A percentile compares a stretch with the other conserved stretches of the same genome.
phyloP scores from a whole-genome alignment of 805 yeast genomes.

The Monosporozyma yasuniensis region DNA sequence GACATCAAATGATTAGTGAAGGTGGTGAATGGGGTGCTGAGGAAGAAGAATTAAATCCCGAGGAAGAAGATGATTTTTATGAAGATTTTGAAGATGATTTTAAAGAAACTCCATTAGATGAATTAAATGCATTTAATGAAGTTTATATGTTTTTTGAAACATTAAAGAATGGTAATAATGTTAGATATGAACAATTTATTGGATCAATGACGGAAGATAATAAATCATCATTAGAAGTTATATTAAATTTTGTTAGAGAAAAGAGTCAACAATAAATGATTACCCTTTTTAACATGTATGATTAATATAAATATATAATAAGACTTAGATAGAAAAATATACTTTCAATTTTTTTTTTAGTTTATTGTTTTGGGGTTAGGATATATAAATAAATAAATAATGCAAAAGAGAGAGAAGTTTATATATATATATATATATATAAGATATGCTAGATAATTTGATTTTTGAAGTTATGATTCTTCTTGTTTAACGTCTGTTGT shows the following conservation, averaged over 20 bases:
- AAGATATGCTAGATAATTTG: no score
- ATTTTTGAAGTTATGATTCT: no score
- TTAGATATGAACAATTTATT: slow-evolving; percentile 35
- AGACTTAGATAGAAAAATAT: no score
- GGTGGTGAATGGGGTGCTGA: slow-evolving; percentile 35
- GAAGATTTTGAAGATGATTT: slow-evolving; percentile 65
- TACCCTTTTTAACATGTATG: no score
- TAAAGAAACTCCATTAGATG: slow-evolving; percentile 71
- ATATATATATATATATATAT: no score
- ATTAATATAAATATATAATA: no score
- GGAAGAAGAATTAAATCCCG: slow-evolving; percentile 20
- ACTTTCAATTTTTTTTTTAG: no score
- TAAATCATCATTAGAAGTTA: slow-evolving; percentile 23
- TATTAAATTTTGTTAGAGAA: slow-evolving; percentile 25
- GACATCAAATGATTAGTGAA: slow-evolving; percentile 51
- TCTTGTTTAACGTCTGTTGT: background rate
- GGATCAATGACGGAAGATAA: slow-evolving; percentile 26
- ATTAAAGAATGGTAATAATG: slow-evolving; percentile 39
- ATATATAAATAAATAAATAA: no score
- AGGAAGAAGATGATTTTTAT: slow-evolving; percentile 43
- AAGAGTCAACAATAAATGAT: background rate
- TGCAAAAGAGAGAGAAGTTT: no score
- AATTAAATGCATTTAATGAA: slow-evolving; percentile 56
- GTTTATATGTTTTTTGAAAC: slow-evolving; percentile 47
- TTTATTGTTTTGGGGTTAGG: no score